phyloP scores from a whole-genome alignment of 1,284 basidiomycete genomes.

The Cryptococcus maquisensis region DNA sequence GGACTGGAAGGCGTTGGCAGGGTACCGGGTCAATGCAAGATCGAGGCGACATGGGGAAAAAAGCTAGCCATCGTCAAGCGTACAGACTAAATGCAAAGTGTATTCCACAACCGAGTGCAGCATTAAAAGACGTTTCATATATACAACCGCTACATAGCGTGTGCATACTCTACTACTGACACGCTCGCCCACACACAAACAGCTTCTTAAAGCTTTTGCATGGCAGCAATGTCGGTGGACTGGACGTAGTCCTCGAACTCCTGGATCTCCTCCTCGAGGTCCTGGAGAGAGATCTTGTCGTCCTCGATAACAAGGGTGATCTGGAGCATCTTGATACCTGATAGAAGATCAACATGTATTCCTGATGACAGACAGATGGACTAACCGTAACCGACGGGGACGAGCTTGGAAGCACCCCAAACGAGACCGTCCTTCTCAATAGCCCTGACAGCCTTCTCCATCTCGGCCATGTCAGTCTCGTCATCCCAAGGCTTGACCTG shows the following conservation, averaged over 20 bases:
- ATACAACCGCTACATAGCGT: background rate
- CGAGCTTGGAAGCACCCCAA: constrained; percentile 81
- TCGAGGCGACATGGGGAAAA: constrained; percentile 13
- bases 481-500: constrained; percentile 99
- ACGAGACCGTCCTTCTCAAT: constrained; percentile 88
- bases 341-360: background rate
- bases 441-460: constrained; percentile 79
- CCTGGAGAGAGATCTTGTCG: constrained; percentile 89
- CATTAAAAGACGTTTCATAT: background rate
- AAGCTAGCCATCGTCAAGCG: constrained; percentile 8
- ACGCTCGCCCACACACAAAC: background rate
- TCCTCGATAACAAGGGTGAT: constrained; percentile 88
- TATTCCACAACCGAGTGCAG: background rate
- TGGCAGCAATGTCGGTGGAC: constrained; percentile 74
- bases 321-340: constrained; percentile 84
- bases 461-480: constrained; percentile 89
- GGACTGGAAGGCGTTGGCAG: constrained; percentile 16
- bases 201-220: constrained; percentile 34
- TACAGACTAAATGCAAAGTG: background rate
- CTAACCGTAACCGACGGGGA: constrained; percentile 68
- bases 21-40: constrained; percentile 7
- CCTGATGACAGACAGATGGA: background rate
- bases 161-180: background rate
- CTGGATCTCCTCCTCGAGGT: constrained; percentile 82
- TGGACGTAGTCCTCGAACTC: constrained; percentile 95